Evolutionary conservation across 2,329 filamentous ascomycete genomes (phyloP), one percentile per base, ranked within the genome.

Genomic region (Aureobasidium lini): DNA sequence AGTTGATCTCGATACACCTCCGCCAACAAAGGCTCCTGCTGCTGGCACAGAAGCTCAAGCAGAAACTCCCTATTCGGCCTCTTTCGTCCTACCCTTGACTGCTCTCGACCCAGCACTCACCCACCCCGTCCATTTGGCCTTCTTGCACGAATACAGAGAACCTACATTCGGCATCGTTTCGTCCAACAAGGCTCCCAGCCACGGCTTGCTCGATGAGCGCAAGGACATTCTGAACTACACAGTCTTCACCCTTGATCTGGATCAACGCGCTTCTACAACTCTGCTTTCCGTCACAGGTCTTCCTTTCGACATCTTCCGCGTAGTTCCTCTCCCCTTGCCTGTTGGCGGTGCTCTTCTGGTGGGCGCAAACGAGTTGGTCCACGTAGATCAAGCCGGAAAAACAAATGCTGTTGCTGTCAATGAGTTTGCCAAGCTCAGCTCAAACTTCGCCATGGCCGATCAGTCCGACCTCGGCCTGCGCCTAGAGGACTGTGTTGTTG

Each of bases 161-260:
- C 93, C 94, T 11, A 99, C 94, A 0, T 96, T 99, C 76, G 94
- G 93, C 60, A 92, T 99, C 62, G 79, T 99, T 43, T 94, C 90
- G 48, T 89, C 92, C 1, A 86, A 85, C 56, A 78, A 84, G 63
- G 80, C 86, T 37, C 84, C 87, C 13, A 92, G 91, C n/a, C 80
- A 81, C 59, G 86, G 89, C 3, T 78, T 97, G 57, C 74, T 86
- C 29, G 76, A 81, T 63, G 88, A 91, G 67, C 84, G 90, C 64
- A 94, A 87, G 69, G 94, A 99, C 70, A 84, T 89, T 66, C 78
- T 96, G 49, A 87, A 86, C 16, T 99, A 96, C 75, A 91, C 91
- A 69, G 93, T 99, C 62, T 96, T 96, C 69, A 96, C 94, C 0
- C 79, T 99, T 54, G 94, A 99, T 69, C 80, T 99, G 49, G 90